These are phyloP conservation scores for Teratosphaeria epicoccoides DNA, from an alignment of 2,329 filamentous ascomycete species.

Conservation along the genomic window DNA sequence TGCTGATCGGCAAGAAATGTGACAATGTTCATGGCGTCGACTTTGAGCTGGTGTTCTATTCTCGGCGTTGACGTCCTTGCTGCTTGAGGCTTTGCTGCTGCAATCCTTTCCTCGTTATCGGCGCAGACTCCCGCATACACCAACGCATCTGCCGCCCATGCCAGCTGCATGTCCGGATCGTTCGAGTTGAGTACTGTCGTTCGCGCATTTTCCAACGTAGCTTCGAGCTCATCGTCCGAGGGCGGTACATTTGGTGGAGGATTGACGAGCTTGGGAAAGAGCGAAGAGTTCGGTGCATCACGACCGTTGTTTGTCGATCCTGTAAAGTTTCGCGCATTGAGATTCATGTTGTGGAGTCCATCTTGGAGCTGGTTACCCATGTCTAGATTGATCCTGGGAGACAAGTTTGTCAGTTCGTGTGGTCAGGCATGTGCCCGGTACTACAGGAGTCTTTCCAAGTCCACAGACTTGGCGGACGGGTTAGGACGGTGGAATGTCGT, in stretches of 20 bases:
- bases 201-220: slow-evolving; percentile 74
- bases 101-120: slow-evolving; percentile 63
- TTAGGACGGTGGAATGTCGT: slow-evolving; percentile 21
- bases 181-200: slow-evolving; percentile 80
- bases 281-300: slow-evolving; percentile 70
- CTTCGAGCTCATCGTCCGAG: slow-evolving; percentile 88
- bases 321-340: slow-evolving; percentile 24
- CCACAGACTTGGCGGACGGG: not conserved
- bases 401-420: not conserved
- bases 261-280: slow-evolving; percentile 74
- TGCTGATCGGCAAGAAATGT: slow-evolving; percentile 80
- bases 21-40: slow-evolving; percentile 87
- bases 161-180: slow-evolving; percentile 90
- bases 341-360: slow-evolving; percentile 67
- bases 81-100: slow-evolving; percentile 30
- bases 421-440: not conserved
- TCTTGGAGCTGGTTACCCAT: slow-evolving; percentile 95
- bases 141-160: slow-evolving; percentile 89
- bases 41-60: slow-evolving; percentile 75
- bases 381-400: slow-evolving; percentile 44
- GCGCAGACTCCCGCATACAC: slow-evolving; percentile 76
- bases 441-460: not conserved
- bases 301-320: slow-evolving; percentile 20
- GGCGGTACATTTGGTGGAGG: slow-evolving; percentile 80
- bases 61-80: slow-evolving; percentile 66